A percentile compares a stretch with the other conserved stretches of the same genome.
Evolutionary conservation across 139 green algal genomes (phyloP).

Genomic region (Haematococcus lacustris): DNA sequence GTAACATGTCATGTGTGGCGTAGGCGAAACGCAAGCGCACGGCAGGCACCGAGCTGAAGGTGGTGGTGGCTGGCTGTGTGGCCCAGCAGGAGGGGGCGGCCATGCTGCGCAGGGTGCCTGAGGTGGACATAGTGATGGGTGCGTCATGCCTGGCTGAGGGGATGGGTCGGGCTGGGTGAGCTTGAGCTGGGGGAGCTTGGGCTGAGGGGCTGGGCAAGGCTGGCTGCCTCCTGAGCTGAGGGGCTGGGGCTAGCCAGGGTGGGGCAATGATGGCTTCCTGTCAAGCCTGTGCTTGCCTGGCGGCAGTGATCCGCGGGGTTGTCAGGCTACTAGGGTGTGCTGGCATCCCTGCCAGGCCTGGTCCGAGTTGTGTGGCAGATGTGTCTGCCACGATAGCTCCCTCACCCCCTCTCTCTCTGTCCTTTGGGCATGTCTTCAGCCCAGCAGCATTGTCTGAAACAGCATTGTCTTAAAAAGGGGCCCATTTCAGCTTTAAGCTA

Average conservation of each 20-base stretch:
- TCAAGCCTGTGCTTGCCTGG: not conserved
- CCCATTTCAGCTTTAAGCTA: not conserved
- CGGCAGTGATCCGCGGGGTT: not conserved
- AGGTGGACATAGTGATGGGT: slow-evolving; percentile 97
- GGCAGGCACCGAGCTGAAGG: slow-evolving; percentile 64
- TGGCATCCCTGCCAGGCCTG: not conserved
- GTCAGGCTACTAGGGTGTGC: not conserved
- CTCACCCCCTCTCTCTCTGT: too few relatives aligned
- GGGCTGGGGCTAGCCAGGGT: too few relatives aligned
- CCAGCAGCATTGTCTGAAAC: too few relatives aligned
- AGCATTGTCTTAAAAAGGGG: too few relatives aligned
- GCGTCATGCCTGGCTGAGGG: not conserved
- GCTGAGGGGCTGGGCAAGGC: not conserved
- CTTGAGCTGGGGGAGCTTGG: not conserved
- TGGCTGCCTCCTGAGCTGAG: not conserved
- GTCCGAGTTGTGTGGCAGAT: too few relatives aligned
- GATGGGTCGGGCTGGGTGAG: not conserved
- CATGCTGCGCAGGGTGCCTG: slow-evolving; percentile 86
- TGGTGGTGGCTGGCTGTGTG: slow-evolving; percentile 88
- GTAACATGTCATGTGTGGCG: not conserved
- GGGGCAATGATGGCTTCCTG: not conserved
- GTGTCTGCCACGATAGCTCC: too few relatives aligned
- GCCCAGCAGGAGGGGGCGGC: slow-evolving; percentile 85
- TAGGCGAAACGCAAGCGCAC: slow-evolving; percentile 80
- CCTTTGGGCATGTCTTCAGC: not conserved